phyloP scores from a whole-genome alignment of 2,329 filamentous ascomycete species.

The Ascochyta lentis region DNA sequence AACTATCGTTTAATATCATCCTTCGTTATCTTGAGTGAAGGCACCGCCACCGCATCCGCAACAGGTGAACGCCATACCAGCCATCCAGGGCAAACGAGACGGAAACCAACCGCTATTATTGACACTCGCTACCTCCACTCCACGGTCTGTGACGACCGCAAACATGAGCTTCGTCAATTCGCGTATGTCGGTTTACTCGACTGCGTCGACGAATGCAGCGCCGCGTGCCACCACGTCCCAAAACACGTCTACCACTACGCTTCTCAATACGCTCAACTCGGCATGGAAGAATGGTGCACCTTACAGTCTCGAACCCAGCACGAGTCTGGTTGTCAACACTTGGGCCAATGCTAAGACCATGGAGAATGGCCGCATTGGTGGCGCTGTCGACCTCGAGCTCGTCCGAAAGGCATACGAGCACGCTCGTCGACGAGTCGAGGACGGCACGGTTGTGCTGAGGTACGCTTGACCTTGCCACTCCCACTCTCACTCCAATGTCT shows the following conservation, averaged over 20 bases:
- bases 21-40: slow-evolving; percentile 25
- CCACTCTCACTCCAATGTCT: not conserved
- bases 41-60: not conserved
- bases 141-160: slow-evolving; percentile 8
- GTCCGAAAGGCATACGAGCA: slow-evolving; percentile 93
- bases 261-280: slow-evolving; percentile 90
- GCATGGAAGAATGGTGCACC: slow-evolving; percentile 82
- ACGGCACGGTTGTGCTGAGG: slow-evolving; percentile 91
- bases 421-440: slow-evolving; percentile 89
- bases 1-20: slow-evolving; percentile 37
- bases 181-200: slow-evolving; percentile 68
- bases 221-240: slow-evolving; percentile 63
- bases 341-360: slow-evolving; percentile 83
- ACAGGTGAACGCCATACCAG: slow-evolving; percentile 10
- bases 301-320: slow-evolving; percentile 87
- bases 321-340: slow-evolving; percentile 92
- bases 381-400: slow-evolving; percentile 80
- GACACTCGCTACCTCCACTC: slow-evolving; percentile 27
- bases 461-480: slow-evolving; percentile 53
- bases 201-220: slow-evolving; percentile 63
- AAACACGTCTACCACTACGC: slow-evolving; percentile 82
- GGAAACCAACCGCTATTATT: slow-evolving; percentile 20
- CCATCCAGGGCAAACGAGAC: slow-evolving; percentile 10
- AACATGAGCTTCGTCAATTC: slow-evolving; percentile 63
- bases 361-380: slow-evolving; percentile 73